These are phyloP conservation scores for Phalaenopsis equestris DNA, from an alignment of 106 monocot genomes.

Conservation along the genomic window DNA sequence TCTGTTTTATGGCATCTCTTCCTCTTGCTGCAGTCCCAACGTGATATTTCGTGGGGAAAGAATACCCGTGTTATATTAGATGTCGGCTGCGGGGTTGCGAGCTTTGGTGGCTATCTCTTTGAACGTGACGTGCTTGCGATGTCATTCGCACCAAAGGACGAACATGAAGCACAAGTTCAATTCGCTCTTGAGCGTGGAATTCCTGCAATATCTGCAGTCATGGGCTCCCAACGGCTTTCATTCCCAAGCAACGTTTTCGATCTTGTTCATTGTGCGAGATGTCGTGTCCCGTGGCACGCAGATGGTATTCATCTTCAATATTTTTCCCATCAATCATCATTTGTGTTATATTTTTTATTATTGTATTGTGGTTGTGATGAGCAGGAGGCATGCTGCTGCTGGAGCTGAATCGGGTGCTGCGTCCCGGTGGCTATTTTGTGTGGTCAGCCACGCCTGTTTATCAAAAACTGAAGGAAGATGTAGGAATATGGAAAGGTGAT, in stretches of 20 bases:
- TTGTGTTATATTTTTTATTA: constrained; percentile 1
- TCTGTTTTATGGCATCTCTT: not conserved
- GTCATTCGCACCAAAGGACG: constrained; percentile 97
- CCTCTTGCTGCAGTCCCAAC: constrained; percentile 28
- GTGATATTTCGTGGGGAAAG: constrained; percentile 75
- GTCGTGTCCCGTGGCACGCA: constrained; percentile 93
- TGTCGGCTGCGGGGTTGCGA: constrained; percentile 94
- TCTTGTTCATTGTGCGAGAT: constrained; percentile 83
- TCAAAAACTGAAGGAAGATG: constrained; percentile 89
- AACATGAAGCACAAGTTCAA: constrained; percentile 95
- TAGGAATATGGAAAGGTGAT: constrained; percentile 78
- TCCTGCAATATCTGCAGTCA: constrained; percentile 94
- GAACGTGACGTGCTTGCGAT: constrained; percentile 78
- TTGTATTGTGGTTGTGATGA: not conserved
- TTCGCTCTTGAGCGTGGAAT: constrained; percentile 91
- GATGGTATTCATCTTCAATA: constrained; percentile 37
- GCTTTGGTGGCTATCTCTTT: constrained; percentile 90
- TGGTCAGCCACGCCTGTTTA: constrained; percentile 99
- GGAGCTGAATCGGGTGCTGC: constrained; percentile 78
- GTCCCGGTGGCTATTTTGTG: constrained; percentile 89
- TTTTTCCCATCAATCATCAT: not conserved
- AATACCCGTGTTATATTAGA: constrained; percentile 76
- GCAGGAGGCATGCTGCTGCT: constrained; percentile 76
- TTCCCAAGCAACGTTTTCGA: constrained; percentile 85
- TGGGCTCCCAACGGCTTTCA: constrained; percentile 82